Percentiles rank a stretch among this genome's conserved stretches.
Evolutionary conservation across 257 asterid species (phyloP).

Genomic region (Plantago elongata): DNA sequence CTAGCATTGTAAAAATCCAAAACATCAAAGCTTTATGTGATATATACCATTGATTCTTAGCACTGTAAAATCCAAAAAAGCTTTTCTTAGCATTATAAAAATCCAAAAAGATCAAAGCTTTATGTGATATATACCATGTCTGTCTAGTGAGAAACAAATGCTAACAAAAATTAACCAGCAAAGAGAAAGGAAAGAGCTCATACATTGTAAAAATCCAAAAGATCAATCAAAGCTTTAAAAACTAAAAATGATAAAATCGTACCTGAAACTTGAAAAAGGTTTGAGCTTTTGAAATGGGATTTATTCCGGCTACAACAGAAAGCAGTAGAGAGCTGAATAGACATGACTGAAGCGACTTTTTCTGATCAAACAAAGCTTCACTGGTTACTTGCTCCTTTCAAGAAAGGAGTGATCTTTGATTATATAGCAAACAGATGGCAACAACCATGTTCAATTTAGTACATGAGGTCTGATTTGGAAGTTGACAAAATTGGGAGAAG

Average conservation of each 20-base stretch:
- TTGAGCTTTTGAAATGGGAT: constrained; percentile 14
- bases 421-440: not conserved
- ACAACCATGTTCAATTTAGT: not conserved
- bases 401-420: not conserved
- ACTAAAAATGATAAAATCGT: not conserved
- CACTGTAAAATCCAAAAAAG: not conserved
- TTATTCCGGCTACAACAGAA: constrained; percentile 13
- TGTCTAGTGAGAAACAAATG: not conserved
- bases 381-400: too few relatives aligned
- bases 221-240: too few relatives aligned
- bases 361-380: too few relatives aligned
- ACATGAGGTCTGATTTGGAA: not conserved
- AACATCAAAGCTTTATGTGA: too few relatives aligned
- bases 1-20: too few relatives aligned
- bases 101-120: not conserved
- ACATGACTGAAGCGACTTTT: constrained; percentile 16
- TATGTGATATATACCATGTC: not conserved
- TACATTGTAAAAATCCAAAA: too few relatives aligned
- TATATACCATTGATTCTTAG: too few relatives aligned
- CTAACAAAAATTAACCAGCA: not conserved
- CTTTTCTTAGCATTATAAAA: not conserved
- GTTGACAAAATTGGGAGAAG: constrained; percentile 21
- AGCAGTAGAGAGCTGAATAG: constrained; percentile 22
- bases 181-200: too few relatives aligned
- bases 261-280: constrained; percentile 26